Evolutionary conservation across 2,329 filamentous ascomycete genomes (phyloP), one percentile per base, ranked within the genome.

Genomic region (Aspergillus ochraceus): DNA sequence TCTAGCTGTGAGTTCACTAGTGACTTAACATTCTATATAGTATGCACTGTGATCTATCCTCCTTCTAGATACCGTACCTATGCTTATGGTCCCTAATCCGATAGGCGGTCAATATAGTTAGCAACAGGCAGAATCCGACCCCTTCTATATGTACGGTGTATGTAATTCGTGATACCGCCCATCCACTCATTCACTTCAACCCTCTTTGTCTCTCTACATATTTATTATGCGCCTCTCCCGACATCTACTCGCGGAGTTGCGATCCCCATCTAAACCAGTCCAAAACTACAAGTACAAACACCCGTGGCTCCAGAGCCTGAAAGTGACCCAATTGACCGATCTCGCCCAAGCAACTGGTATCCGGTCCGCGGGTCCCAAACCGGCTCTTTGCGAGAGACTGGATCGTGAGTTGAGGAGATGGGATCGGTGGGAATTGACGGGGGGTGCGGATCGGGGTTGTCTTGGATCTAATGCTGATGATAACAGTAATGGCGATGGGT

Each of bases 321-420:
- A 85, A 68, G 70, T 77, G 30, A 71, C 77, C 47, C 78, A 86
- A 51, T 76, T 91, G 22, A 85, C 86, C 68, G 76, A 80, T 39
- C 73, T 91, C 42, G 86, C 88, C 5, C 80, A 81, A 57, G 80
- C 82, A 61, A 89, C 85, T 58, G 89, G 88, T 9, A 80, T 87
- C 39, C 77, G 81, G 24, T 81, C 77, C 1, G 79, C 84, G 0
- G 89, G 89, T 5, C 84, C 81, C 4, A 91, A 91, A 69, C 63
- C 79, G 0, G 74, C 79, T 12, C 78, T 91, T 4, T 68, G 79
- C 11, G 66, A 76, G n/a, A 81, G 84, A 0, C 76, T 91, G 19
- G 67, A 76, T 19, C 63, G 24, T 4, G 71, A 58, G 39, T 62
- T 68, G 12, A 24, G 26, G 52, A 59, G 42, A 30, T 63, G 42